Evolutionary conservation across 176 grass and related monocot species (phyloP), one percentile per base, ranked within the genome.

Genomic region (Carex myosuroides): DNA sequence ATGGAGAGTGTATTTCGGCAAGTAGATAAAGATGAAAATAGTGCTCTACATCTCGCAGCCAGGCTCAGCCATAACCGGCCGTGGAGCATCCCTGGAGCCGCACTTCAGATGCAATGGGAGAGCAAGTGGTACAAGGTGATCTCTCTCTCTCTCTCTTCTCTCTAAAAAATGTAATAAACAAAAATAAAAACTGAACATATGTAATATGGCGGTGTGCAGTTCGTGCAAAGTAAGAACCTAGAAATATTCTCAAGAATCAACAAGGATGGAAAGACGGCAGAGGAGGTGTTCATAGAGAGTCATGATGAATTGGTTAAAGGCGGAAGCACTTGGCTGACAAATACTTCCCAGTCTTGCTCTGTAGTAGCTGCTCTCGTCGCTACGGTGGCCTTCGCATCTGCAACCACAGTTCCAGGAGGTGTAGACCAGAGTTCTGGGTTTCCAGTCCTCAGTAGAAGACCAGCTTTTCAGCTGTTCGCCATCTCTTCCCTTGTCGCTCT

Each of bases 71-170:
- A 64, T 8, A 60, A 48, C 10, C 48, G 52, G 10, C 83, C 83
- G 6, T 85, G 83, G 83, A 48, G 12, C 54, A 85, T 78, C 35
- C 55, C 69, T 13, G 83, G 70, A 30, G 83, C 67, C 0, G 83
- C 83, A 63, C 83, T 85, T 63, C 83, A 85, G 48, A 85, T 85
- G 83, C 83, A 85, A 44, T 85, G 70, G 70, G 83, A 85, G 20
- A 85, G 68, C 53, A 85, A 77, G 59, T 85, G 83, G 83, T 85
- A 85, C 70, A 85, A 85, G 68, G 83, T 85, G 17, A 72, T 46
- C 8, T 24, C 22, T 5, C 67, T 26, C 26, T 46, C 39, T 48
- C 37, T 71, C 39, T 9, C 66, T 29, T 7, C 14, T 42, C 35
- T 18, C 6, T 42, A 7, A 7, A 39, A 8, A 41, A 18, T 42